Conservation (phyloP, 225 moss, liverwort and hornwort genomes). For the Lunularia cruciata region DNA sequence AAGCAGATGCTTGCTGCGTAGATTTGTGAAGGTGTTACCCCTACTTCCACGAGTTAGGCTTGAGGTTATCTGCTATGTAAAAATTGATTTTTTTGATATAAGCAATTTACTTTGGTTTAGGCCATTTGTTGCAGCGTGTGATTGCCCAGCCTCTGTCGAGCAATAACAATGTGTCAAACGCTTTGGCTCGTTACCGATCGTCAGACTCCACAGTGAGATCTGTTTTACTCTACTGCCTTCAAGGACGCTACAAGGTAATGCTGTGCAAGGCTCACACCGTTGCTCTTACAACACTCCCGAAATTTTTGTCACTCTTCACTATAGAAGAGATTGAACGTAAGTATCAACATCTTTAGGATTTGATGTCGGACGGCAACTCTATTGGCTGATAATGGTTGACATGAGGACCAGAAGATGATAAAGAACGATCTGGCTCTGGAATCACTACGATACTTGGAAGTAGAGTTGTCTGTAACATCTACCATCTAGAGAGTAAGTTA, state of each 20-base stretch:
- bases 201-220: slow-evolving; percentile 62
- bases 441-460: too few species aligned
- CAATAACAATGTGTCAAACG: background rate
- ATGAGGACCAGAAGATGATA: too few species aligned
- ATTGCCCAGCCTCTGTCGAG: background rate
- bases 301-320: slow-evolving; percentile 66
- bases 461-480: too few species aligned
- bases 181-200: slow-evolving; percentile 22
- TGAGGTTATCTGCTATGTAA: slow-evolving; percentile 72
- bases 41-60: slow-evolving; percentile 87
- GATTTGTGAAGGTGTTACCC: slow-evolving; percentile 76
- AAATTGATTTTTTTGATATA: slow-evolving; percentile 11
- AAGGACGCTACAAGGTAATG: slow-evolving; percentile 87
- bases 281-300: slow-evolving; percentile 55
- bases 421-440: too few species aligned
- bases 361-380: too few species aligned
- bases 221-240: slow-evolving; percentile 73
- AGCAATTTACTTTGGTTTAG: too few species aligned
- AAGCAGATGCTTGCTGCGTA: slow-evolving; percentile 91
- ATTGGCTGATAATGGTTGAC: too few species aligned
- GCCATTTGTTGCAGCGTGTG: too few species aligned
- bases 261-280: slow-evolving; percentile 79
- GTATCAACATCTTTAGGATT: slow-evolving; percentile 10
- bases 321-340: slow-evolving; percentile 73
- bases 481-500: too few species aligned